Evolutionary conservation across 345 rosid genomes (phyloP).

Genomic region (Eucalyptus regnans): DNA sequence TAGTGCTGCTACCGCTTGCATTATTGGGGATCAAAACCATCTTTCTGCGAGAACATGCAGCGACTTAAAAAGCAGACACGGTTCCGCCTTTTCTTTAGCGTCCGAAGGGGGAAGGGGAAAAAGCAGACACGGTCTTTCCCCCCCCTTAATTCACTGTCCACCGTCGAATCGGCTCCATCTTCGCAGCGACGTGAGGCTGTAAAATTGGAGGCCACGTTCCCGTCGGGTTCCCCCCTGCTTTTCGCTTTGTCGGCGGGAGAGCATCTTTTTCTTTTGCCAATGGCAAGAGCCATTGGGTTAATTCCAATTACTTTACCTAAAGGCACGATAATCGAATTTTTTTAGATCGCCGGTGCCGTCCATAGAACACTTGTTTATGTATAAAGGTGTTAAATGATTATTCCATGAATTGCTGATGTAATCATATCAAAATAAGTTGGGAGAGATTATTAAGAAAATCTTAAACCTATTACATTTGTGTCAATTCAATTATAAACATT

Average conservation of each 20-base stretch:
- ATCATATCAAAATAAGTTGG: neutral
- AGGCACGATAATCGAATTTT: neutral
- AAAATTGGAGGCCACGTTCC: neutral
- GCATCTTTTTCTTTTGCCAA: neutral
- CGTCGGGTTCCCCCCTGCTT: neutral
- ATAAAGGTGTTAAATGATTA: neutral
- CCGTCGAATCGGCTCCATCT: neutral
- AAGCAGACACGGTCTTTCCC: neutral
- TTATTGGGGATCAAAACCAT: neutral
- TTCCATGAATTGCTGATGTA: neutral
- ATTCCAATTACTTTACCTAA: neutral
- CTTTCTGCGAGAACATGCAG: neutral
- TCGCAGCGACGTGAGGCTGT: neutral
- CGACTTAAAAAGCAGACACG: neutral
- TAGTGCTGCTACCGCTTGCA: neutral
- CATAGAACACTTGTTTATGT: neutral
- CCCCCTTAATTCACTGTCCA: neutral
- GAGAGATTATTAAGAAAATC: no score
- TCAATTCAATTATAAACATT: accelerated
- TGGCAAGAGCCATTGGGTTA: neutral
- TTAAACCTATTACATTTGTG: no score
- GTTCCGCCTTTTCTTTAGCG: neutral
- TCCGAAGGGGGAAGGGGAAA: neutral
- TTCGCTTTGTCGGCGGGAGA: neutral
- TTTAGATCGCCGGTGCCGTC: neutral